Evolutionary conservation across 2,329 filamentous ascomycete species (phyloP).

Genomic region (Ceratocystis diversiconidia): DNA sequence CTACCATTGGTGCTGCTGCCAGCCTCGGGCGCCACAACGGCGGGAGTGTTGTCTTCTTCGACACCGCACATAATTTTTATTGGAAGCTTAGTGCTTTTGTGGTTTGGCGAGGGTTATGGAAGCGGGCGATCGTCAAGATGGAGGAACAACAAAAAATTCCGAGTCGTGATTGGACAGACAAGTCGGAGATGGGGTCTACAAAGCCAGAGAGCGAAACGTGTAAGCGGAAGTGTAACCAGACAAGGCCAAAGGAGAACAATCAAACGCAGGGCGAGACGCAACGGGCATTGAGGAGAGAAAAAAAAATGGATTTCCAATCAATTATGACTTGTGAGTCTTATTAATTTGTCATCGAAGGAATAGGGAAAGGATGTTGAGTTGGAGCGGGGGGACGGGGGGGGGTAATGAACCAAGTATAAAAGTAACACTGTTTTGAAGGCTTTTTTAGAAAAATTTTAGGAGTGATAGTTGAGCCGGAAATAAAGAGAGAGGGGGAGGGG

Average conservation of each 20-base stretch:
- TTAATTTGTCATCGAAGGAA: background rate
- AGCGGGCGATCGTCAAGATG: background rate
- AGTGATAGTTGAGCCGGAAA: background rate
- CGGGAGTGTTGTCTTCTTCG: constrained; percentile 17
- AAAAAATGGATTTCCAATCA: background rate
- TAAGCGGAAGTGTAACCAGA: constrained; percentile 7
- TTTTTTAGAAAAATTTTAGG: background rate
- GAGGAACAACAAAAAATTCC: background rate
- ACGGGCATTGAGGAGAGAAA: background rate
- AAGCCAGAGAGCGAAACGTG: constrained; percentile 4
- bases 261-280: background rate
- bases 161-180: constrained; percentile 7
- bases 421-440: background rate
- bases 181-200: constrained; percentile 1
- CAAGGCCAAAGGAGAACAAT: background rate
- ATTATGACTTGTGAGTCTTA: background rate
- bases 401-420: background rate
- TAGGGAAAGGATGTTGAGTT: no score
- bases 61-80: constrained; percentile 14
- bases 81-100: no score
- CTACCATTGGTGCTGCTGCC: constrained; percentile 4
- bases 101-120: background rate
- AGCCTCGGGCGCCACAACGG: constrained; percentile 8
- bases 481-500: background rate
- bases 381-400: background rate